Base-by-base conservation (phyloP, 306 rosid genomes). In the Prunus armeniaca region DNA sequence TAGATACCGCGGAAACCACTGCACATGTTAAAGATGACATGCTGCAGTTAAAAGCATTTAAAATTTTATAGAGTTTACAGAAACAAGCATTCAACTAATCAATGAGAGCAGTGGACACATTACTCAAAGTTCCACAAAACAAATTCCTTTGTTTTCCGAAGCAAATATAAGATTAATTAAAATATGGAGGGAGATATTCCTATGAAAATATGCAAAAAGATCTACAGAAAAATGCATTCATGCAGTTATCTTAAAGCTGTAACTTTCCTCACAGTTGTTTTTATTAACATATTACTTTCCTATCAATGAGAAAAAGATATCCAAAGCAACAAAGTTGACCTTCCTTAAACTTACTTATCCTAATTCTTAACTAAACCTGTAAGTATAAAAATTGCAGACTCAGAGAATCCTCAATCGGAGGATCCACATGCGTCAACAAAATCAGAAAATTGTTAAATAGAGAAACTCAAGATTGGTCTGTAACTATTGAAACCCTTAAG, bases 1-100 rank as follows among this genome's bases (percentile, higher is more conserved):
- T 95, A 95, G 85, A 95, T 92, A 72, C 99, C 97, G 68, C 78
- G 88, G 80, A 95, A 95, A 79, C 99, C 99, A 54, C 99, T 95
- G 86, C 83, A 81, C 32, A 62, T 49, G 80, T 76, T 74, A 1
- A 76, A 77, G 24, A 63, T 65, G 28, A 32, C 46, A 50, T 19
- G 52, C 67, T 71, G 32, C 14, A 60, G 41, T 71, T 17, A 65
- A 69, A 46, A 41, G 18, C 52, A 63, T 54, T 18, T 10, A 61
- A 27, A 8, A 7, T 10, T 34, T 32, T 14, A 17, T 51, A 46
- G 9, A 60, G 13, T 13, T 34, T 1, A 79, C 5, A 72, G 4
- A 73, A 22, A 27, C 27, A 43, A 27, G 28, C 52, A 22, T 9
- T 4, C 5, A 0, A 28, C 25, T 14, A 6, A 55, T 9, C 64